Evolutionary conservation across 768 basidiomycete genomes (phyloP).

Genomic region (Trametes meyenii): DNA sequence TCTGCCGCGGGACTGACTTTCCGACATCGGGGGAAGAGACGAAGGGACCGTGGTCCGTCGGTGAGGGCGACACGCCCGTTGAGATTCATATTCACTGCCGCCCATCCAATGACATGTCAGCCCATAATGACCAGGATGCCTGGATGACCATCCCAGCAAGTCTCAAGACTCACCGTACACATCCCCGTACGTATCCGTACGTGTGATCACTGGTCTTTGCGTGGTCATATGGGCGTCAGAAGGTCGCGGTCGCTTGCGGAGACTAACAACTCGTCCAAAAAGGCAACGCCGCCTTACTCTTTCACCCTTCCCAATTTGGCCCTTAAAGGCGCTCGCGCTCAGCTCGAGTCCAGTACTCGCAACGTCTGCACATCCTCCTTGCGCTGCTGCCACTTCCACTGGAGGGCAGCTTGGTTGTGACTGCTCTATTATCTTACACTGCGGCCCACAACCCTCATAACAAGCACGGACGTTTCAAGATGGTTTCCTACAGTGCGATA

Average conservation of each 20-base stretch:
- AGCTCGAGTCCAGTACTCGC: neutral
- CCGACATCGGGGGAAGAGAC: neutral
- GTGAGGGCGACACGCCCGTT: neutral
- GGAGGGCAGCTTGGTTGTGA: no score
- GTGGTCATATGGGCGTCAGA: neutral
- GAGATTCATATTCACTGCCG: no score
- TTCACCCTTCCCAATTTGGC: slow-evolving; percentile 15
- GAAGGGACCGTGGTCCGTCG: neutral
- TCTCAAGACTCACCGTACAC: no score
- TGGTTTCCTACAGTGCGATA: no score
- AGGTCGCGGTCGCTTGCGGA: slow-evolving; percentile 5
- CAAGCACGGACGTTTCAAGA: no score
- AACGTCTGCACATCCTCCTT: no score
- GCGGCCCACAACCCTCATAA: no score
- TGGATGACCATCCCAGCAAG: no score
- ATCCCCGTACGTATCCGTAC: neutral
- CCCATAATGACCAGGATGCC: no score
- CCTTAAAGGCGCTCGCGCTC: neutral
- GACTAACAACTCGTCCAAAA: slow-evolving; percentile 16
- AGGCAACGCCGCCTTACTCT: neutral
- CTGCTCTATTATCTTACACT: no score
- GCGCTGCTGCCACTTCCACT: no score
- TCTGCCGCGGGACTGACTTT: neutral
- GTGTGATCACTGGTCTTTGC: neutral
- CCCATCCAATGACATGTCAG: no score